A percentile compares a stretch with the other conserved stretches of the same genome.
Evolutionary conservation across 2,329 filamentous ascomycete species (phyloP).

Genomic region (Diaporthe humulicola): DNA sequence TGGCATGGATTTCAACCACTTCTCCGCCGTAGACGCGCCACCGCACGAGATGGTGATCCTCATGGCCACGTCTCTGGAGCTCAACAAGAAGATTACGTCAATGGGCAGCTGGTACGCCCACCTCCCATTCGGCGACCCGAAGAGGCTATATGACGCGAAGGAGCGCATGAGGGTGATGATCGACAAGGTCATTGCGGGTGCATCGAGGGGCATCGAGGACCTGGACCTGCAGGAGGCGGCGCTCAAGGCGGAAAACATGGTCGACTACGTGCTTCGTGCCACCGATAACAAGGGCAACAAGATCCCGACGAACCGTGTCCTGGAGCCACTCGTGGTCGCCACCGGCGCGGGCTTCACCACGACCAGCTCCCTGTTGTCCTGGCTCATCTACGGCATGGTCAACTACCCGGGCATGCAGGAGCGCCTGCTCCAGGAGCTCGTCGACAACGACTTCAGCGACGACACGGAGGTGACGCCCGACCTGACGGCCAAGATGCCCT

Average conservation of each 20-base stretch:
- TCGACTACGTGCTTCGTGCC: constrained; percentile 67
- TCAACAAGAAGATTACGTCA: constrained; percentile 71
- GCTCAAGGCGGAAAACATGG: constrained; percentile 58
- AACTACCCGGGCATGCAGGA: constrained; percentile 69
- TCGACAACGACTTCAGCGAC: constrained; percentile 61
- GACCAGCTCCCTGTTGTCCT: constrained; percentile 69
- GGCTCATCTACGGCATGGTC: constrained; percentile 67
- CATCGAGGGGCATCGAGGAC: constrained; percentile 54
- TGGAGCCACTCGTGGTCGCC: constrained; percentile 60
- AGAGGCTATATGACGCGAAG: constrained; percentile 53
- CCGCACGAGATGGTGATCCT: constrained; percentile 63
- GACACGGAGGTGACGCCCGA: constrained; percentile 61
- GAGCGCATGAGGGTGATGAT: constrained; percentile 53
- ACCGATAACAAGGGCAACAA: constrained; percentile 67
- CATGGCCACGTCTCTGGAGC: constrained; percentile 63
- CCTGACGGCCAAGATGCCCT: constrained; percentile 60
- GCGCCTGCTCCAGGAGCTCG: constrained; percentile 68
- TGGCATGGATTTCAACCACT: constrained; percentile 61
- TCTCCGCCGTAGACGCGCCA: constrained; percentile 57
- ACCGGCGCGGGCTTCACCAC: constrained; percentile 73
- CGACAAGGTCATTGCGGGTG: constrained; percentile 53
- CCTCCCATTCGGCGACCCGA: constrained; percentile 70
- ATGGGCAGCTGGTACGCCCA: constrained; percentile 68
- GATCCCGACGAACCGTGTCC: constrained; percentile 59
- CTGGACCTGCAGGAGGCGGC: constrained; percentile 63